These are phyloP conservation scores for Aspergillus flavus DNA, from an alignment of 2,329 filamentous ascomycete genomes.

Conservation along the genomic window DNA sequence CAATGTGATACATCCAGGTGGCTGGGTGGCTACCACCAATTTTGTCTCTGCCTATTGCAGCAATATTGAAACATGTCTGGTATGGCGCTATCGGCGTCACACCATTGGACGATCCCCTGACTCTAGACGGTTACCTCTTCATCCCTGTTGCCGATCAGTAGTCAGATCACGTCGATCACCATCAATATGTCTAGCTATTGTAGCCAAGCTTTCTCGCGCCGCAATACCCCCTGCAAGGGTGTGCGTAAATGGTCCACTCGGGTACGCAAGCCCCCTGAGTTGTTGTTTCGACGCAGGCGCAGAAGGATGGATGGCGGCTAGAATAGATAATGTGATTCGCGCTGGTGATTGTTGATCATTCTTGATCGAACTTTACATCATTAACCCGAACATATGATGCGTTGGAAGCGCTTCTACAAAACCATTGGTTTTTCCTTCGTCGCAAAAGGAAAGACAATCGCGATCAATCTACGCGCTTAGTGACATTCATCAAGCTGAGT, in stretches of 20 bases:
- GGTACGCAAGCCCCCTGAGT: not conserved
- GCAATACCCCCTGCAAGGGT: slow-evolving; percentile 5
- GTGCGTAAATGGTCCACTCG: slow-evolving; percentile 4
- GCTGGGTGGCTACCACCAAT: not conserved
- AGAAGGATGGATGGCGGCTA: not conserved
- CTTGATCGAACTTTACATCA: not conserved
- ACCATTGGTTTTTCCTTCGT: not conserved
- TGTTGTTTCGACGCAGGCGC: not conserved
- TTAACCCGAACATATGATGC: not conserved
- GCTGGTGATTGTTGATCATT: not conserved
- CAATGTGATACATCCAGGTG: not conserved
- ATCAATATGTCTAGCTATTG: not conserved
- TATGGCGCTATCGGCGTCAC: slow-evolving; percentile 4
- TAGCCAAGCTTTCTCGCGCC: slow-evolving; percentile 7
- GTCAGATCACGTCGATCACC: slow-evolving; percentile 2
- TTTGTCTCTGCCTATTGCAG: not conserved
- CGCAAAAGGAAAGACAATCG: not conserved
- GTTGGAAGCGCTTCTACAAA: not conserved
- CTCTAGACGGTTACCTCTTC: not conserved
- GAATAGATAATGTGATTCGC: not conserved
- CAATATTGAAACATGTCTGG: not conserved
- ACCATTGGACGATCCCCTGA: not conserved
- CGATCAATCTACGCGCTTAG: not conserved
- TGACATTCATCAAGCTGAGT: not conserved
- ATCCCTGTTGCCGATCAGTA: slow-evolving; percentile 1